phyloP scores from a whole-genome alignment of 2,329 filamentous ascomycete genomes.

The Biscogniauxia mediterranea region DNA sequence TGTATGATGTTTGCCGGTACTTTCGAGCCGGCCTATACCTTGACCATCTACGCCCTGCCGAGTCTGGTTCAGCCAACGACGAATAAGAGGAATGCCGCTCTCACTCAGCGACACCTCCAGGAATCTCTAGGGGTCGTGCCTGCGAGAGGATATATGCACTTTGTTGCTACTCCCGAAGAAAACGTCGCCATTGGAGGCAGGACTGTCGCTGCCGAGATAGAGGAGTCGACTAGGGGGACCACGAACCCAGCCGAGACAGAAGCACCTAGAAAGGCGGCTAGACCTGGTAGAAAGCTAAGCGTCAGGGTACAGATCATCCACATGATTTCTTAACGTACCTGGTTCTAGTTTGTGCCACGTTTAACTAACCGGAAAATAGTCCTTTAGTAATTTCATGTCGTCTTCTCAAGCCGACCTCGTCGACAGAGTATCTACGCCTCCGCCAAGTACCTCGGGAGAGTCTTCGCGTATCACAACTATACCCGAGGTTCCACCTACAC shows the following conservation, averaged over 20 bases:
- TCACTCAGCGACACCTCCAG: conserved; percentile 74
- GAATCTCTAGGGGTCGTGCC: conserved; percentile 66
- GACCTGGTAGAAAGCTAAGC: conserved; percentile 25
- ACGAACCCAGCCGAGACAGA: conserved; percentile 19
- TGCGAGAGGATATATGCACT: conserved; percentile 70
- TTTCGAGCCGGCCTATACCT: conserved; percentile 75
- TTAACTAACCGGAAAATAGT: conserved; percentile 27
- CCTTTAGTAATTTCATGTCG: conserved; percentile 31
- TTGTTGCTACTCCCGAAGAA: conserved; percentile 67
- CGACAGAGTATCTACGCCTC: conserved; percentile 27
- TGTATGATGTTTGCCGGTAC: conserved; percentile 74
- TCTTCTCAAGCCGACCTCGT: conserved; percentile 25
- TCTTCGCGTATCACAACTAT: conserved; percentile 30
- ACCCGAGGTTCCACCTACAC: conserved; percentile 29
- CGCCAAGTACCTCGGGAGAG: conserved; percentile 28
- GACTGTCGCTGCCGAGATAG: conserved; percentile 67
- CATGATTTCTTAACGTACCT: conserved; percentile 2
- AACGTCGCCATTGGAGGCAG: conserved; percentile 69
- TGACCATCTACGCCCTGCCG: conserved; percentile 71
- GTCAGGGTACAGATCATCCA: conserved; percentile 24
- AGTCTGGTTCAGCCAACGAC: conserved; percentile 67
- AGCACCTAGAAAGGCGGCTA: conserved; percentile 25
- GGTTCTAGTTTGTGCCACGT: conserved; percentile 2
- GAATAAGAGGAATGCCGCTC: conserved; percentile 77
- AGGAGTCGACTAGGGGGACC: conserved; percentile 48